Evolutionary conservation across 2,329 filamentous ascomycete genomes (phyloP).

Genomic region (Graphilbum fragrans): DNA sequence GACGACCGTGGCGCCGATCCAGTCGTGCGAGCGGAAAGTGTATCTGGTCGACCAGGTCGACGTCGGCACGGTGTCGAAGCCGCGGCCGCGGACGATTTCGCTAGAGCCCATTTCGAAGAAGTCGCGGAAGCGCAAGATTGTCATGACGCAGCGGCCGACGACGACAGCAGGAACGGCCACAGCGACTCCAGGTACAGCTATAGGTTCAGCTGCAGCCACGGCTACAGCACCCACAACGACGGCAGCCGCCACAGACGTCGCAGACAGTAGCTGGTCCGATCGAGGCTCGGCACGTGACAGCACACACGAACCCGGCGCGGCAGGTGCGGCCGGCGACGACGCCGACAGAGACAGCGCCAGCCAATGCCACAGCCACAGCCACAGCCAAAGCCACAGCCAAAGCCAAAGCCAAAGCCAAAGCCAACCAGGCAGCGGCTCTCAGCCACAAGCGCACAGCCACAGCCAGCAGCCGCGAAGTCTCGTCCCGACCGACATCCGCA

Average conservation of each 20-base stretch:
- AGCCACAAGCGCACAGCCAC: no score
- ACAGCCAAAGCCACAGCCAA: no score
- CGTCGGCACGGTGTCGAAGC: conserved; percentile 60
- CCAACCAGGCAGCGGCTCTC: no score
- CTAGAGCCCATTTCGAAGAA: conserved; percentile 75
- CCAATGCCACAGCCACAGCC: conserved; percentile 9
- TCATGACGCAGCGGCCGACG: conserved; percentile 28
- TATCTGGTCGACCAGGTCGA: conserved; percentile 74
- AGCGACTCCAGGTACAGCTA: neutral
- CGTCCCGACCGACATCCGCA: conserved; percentile 43
- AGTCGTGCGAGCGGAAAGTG: conserved; percentile 70
- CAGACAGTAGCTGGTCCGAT: neutral
- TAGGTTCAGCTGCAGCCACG: neutral
- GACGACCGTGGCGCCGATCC: conserved; percentile 69
- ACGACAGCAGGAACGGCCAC: conserved; percentile 24
- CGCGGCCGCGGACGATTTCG: conserved; percentile 72
- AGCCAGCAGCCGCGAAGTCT: conserved; percentile 18
- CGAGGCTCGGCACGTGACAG: neutral
- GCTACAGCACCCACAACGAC: neutral
- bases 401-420: no score
- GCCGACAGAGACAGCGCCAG: conserved; percentile 18
- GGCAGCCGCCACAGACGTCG: neutral
- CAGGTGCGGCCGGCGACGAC: conserved; percentile 29
- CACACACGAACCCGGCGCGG: conserved; percentile 7
- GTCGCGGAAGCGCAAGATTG: conserved; percentile 46